Conservation (phyloP, 495 filamentous ascomycete species). For the Penicillium verhagenii region DNA sequence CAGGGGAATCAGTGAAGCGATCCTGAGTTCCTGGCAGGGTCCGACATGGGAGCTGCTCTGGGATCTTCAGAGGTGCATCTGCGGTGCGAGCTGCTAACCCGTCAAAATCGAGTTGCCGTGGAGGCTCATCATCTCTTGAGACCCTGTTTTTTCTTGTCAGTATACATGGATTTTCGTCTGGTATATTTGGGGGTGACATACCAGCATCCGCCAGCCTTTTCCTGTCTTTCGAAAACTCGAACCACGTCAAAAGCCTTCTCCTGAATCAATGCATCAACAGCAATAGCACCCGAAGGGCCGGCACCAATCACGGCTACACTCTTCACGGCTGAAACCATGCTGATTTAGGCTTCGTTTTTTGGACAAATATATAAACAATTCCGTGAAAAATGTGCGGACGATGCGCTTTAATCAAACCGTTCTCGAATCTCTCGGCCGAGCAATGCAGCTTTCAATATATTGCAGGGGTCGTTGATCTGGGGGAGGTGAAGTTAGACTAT, state of each 20-base stretch:
- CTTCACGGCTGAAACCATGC: conserved; percentile 35
- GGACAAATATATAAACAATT: background rate
- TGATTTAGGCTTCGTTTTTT: background rate
- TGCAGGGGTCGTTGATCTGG: conserved; percentile 1
- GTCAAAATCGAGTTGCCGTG: conserved; percentile 37
- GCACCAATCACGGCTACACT: conserved; percentile 59
- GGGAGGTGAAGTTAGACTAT: conserved; percentile 10
- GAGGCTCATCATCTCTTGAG: conserved; percentile 36
- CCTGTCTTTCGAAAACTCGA: conserved; percentile 59
- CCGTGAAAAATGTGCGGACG: background rate
- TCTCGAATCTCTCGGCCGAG: conserved; percentile 24
- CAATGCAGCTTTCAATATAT: background rate
- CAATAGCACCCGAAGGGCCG: conserved; percentile 58
- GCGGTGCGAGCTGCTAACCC: conserved; percentile 44
- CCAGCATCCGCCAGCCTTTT: conserved; percentile 59
- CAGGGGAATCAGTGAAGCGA: conserved; percentile 48
- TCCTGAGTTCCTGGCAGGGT: conserved; percentile 41
- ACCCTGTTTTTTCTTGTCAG: conserved; percentile 31
- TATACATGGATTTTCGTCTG: background rate
- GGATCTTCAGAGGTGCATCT: conserved; percentile 49
- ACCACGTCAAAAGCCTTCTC: conserved; percentile 56
- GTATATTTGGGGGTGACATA: conserved; percentile 22
- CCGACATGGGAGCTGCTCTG: conserved; percentile 43
- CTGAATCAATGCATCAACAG: conserved; percentile 55
- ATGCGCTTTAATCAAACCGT: background rate